Percentiles rank a stretch among this genome's conserved stretches.
Conservation (phyloP, 2,329 filamentous ascomycete genomes). For the Paramyrothecium sp. region DNA sequence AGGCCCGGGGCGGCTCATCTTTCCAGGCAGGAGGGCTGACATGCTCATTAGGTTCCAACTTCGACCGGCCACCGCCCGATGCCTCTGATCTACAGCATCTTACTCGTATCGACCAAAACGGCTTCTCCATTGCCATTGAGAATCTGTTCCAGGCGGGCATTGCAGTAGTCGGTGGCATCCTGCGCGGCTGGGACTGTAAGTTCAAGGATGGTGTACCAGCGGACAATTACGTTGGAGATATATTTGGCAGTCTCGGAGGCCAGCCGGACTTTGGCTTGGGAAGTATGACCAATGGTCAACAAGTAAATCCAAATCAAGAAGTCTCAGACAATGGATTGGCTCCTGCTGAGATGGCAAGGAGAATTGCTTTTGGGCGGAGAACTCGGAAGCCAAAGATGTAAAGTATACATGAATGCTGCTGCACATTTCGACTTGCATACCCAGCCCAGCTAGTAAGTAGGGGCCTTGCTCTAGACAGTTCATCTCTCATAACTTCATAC, state of each 20-base stretch:
- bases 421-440: no score
- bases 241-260: constrained; percentile 67
- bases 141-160: constrained; percentile 68
- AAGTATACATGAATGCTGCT: no score
- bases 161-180: constrained; percentile 62
- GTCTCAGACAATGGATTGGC: neutral
- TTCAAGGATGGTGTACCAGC: constrained; percentile 57
- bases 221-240: constrained; percentile 68
- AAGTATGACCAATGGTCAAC: constrained; percentile 37
- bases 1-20: neutral
- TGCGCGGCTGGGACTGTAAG: constrained; percentile 57
- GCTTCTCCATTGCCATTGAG: constrained; percentile 58
- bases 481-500: no score
- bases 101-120: constrained; percentile 58
- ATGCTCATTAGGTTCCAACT: constrained; percentile 53
- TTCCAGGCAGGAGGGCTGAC: neutral
- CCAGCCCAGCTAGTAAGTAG: no score
- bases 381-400: no score
- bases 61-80: constrained; percentile 65
- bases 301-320: constrained; percentile 17
- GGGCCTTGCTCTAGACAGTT: no score
- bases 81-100: constrained; percentile 58
- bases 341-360: neutral
- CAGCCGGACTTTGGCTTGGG: constrained; percentile 63
- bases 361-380: neutral